These are phyloP conservation scores for Paraphysoderma sedebokerense DNA, from an alignment of 371 early-diverging fungal genomes.

Conservation along the genomic window DNA sequence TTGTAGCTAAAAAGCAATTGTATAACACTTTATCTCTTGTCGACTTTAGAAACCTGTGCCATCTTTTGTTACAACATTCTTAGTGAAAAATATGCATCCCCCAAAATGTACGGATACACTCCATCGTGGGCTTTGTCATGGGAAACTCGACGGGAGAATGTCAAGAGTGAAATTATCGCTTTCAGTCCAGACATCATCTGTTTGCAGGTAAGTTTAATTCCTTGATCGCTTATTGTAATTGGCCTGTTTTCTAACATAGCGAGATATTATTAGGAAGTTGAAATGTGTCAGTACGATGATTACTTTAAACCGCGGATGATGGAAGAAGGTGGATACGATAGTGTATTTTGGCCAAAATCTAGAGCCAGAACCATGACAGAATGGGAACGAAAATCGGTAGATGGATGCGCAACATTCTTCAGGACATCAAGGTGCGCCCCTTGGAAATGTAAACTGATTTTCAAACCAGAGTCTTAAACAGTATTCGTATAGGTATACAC, in stretches of 20 bases:
- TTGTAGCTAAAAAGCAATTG: constrained; percentile 11
- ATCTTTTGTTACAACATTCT: constrained; percentile 93
- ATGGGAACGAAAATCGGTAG: constrained; percentile 69
- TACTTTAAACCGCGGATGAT: constrained; percentile 57
- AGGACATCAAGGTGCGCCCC: constrained; percentile 52
- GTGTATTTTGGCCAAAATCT: constrained; percentile 87
- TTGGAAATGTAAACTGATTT: background rate
- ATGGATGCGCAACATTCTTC: constrained; percentile 98
- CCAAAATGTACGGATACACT: constrained; percentile 80
- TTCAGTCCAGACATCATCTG: constrained; percentile 89
- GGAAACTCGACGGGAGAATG: constrained; percentile 83
- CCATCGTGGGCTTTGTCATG: constrained; percentile 94
- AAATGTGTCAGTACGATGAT: constrained; percentile 65
- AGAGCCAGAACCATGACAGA: constrained; percentile 85
- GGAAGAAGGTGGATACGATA: constrained; percentile 66
- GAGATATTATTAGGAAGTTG: constrained; percentile 56
- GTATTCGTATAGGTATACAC: constrained; percentile 33
- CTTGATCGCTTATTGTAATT: background rate
- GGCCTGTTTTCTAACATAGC: background rate
- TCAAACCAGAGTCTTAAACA: background rate
- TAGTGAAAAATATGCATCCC: constrained; percentile 77
- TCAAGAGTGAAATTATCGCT: constrained; percentile 72
- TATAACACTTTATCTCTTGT: constrained; percentile 3
- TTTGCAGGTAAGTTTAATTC: constrained; percentile 57
- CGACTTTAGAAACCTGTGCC: constrained; percentile 49